Evolutionary conservation across 2,329 filamentous ascomycete species (phyloP).

Genomic region (Arthrobotrys pseudoclavata): DNA sequence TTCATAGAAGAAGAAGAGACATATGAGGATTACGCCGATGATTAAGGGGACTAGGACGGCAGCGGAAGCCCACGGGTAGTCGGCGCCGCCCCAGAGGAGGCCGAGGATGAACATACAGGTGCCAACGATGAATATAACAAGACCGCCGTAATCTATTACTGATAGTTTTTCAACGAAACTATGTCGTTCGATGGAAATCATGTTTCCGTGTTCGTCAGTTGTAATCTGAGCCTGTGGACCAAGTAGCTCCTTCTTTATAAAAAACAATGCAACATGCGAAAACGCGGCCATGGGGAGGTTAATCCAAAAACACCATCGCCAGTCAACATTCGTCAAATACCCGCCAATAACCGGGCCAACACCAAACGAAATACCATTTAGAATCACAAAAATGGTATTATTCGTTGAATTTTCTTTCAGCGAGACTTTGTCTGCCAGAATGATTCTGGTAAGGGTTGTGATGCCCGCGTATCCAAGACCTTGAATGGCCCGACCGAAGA

Average conservation of each 20-base stretch:
- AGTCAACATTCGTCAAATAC: constrained; percentile 68
- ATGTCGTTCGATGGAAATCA: constrained; percentile 63
- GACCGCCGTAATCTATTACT: constrained; percentile 73
- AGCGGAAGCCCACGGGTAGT: constrained; percentile 70
- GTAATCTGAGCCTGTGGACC: constrained; percentile 70
- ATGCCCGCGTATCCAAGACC: constrained; percentile 75
- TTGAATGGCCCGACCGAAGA: constrained; percentile 75
- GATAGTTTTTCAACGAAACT: constrained; percentile 68
- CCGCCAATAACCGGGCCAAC: constrained; percentile 75
- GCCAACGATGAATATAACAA: constrained; percentile 72
- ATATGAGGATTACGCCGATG: constrained; percentile 67
- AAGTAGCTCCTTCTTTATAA: constrained; percentile 74
- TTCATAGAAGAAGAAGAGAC: constrained; percentile 70
- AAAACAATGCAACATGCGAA: constrained; percentile 71
- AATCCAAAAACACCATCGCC: constrained; percentile 78
- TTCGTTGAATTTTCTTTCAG: constrained; percentile 75
- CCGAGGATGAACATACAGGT: constrained; percentile 72
- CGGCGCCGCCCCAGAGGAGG: constrained; percentile 72
- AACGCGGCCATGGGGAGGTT: constrained; percentile 72
- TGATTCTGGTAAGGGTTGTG: constrained; percentile 73
- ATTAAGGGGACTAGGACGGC: constrained; percentile 70
- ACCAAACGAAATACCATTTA: constrained; percentile 73
- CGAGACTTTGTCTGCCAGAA: constrained; percentile 76
- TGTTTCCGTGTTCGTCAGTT: constrained; percentile 67
- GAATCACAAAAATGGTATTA: constrained; percentile 74